phyloP scores from a whole-genome alignment of 805 yeast species.

The Wickerhamomyces chambardii region DNA sequence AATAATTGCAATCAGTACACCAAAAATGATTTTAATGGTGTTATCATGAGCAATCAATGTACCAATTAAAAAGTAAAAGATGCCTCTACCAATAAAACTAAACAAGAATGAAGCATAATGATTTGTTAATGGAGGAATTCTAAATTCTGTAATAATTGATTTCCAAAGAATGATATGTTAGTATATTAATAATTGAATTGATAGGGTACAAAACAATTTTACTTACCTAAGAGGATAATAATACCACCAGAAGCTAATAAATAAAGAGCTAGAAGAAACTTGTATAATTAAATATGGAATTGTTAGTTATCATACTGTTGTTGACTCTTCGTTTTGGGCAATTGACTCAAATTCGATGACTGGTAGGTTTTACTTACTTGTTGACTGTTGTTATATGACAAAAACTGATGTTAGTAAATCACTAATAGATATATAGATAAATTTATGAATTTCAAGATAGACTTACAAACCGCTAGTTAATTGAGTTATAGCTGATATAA shows the following conservation, averaged over 20 bases:
- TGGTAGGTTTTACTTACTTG: too few species aligned
- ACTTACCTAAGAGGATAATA: constrained; percentile 40
- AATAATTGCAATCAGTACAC: constrained; percentile 44
- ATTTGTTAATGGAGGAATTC: constrained; percentile 48
- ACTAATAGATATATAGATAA: too few species aligned
- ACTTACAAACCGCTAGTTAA: constrained; percentile 31
- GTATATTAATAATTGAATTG: too few species aligned
- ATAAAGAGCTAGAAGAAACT: constrained; percentile 52
- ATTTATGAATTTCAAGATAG: too few species aligned
- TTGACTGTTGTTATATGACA: constrained; percentile 18
- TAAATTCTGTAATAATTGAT: constrained; percentile 19
- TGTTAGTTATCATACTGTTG: too few species aligned
- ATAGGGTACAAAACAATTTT: not conserved
- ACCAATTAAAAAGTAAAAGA: constrained; percentile 44
- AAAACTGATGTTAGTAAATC: too few species aligned
- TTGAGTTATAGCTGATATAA: constrained; percentile 16
- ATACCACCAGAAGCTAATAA: constrained; percentile 44
- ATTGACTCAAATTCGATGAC: too few species aligned
- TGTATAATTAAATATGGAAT: too few species aligned
- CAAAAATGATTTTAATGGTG: constrained; percentile 47
- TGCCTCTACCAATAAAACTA: constrained; percentile 68
- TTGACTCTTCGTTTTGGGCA: too few species aligned
- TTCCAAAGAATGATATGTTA: not conserved
- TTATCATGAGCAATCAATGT: constrained; percentile 40
- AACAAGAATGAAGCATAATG: constrained; percentile 53